Evolutionary conservation across 2,329 filamentous ascomycete genomes (phyloP).

Genomic region (Sodiomyces alkalinus): DNA sequence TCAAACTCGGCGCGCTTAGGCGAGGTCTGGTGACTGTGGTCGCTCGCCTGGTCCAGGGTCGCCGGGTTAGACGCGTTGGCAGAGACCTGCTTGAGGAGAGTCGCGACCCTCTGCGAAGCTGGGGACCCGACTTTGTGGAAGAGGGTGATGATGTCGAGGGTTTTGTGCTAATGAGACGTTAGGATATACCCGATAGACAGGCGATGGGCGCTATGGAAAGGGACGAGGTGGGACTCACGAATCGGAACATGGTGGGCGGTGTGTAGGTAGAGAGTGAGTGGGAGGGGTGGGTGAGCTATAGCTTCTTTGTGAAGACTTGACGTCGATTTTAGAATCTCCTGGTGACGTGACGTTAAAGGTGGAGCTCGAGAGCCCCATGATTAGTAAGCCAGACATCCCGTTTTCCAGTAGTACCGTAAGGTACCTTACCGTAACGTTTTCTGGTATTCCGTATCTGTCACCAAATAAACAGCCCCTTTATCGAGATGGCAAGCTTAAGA

Average conservation of each 20-base stretch:
- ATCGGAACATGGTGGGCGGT: slow-evolving; percentile 27
- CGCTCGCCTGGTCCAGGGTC: slow-evolving; percentile 60
- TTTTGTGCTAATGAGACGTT: slow-evolving; percentile 44
- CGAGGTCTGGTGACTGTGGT: slow-evolving; percentile 44
- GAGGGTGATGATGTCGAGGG: slow-evolving; percentile 83
- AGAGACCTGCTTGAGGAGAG: slow-evolving; percentile 66
- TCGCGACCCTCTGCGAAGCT: slow-evolving; percentile 57
- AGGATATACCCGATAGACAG: slow-evolving; percentile 8
- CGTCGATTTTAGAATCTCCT: slow-evolving; percentile 2
- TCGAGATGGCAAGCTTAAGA: too few relatives aligned
- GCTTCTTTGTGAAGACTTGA: slow-evolving; percentile 2
- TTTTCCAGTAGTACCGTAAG: too few relatives aligned
- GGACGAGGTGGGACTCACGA: slow-evolving; percentile 20
- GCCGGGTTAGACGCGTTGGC: slow-evolving; percentile 51
- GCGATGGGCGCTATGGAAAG: too few relatives aligned
- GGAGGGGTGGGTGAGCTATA: too few relatives aligned
- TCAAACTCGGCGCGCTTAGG: slow-evolving; percentile 54
- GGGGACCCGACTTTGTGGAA: slow-evolving; percentile 74
- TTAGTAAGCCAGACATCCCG: too few relatives aligned
- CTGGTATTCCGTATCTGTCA: too few relatives aligned
- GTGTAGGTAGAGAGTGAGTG: background rate
- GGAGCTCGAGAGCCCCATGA: slow-evolving; percentile 6
- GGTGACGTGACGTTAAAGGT: slow-evolving; percentile 6
- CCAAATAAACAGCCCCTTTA: too few relatives aligned
- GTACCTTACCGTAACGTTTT: too few relatives aligned